phyloP scores from a whole-genome alignment of 352 stramenopile species.

The Phytopythium oedochilum region DNA sequence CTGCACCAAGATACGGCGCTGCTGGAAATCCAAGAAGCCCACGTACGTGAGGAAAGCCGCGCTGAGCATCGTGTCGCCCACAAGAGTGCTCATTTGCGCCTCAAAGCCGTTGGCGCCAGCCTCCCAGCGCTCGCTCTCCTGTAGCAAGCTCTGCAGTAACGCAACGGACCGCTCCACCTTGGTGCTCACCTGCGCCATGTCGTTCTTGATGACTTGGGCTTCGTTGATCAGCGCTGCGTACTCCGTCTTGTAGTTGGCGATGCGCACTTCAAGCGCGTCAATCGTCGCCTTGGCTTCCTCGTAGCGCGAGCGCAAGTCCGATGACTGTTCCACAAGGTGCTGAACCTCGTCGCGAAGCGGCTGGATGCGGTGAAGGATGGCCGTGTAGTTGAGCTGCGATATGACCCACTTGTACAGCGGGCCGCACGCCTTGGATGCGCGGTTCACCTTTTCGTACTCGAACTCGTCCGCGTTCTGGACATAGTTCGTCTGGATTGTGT shows the following conservation, averaged over 20 bases:
- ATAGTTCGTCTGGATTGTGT: slow-evolving; percentile 95
- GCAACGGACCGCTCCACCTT: slow-evolving; percentile 97
- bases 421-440: slow-evolving; percentile 95
- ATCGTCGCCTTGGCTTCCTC: slow-evolving; percentile 92
- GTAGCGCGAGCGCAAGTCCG: slow-evolving; percentile 91
- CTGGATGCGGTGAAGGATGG: slow-evolving; percentile 98
- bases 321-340: slow-evolving; percentile 92
- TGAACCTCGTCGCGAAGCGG: slow-evolving; percentile 98
- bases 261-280: slow-evolving; percentile 92
- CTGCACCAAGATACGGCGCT: slow-evolving; percentile 91
- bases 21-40: slow-evolving; percentile 98
- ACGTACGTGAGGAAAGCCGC: slow-evolving; percentile 98
- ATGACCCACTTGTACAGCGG: slow-evolving; percentile 99
- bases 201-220: slow-evolving; percentile 96
- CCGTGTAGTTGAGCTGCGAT: slow-evolving; percentile 98
- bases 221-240: slow-evolving; percentile 98
- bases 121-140: slow-evolving; percentile 98
- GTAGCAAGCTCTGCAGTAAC: slow-evolving; percentile 96
- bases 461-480: slow-evolving; percentile 90
- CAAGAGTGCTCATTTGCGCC: slow-evolving; percentile 94
- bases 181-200: slow-evolving; percentile 97
- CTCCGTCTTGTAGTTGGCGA: slow-evolving; percentile 98
- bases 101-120: slow-evolving; percentile 96
- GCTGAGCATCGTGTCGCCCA: slow-evolving; percentile 95
- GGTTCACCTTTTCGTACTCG: slow-evolving; percentile 91